Conservation (phyloP, 345 rosid species). For the Salix udensis region DNA sequence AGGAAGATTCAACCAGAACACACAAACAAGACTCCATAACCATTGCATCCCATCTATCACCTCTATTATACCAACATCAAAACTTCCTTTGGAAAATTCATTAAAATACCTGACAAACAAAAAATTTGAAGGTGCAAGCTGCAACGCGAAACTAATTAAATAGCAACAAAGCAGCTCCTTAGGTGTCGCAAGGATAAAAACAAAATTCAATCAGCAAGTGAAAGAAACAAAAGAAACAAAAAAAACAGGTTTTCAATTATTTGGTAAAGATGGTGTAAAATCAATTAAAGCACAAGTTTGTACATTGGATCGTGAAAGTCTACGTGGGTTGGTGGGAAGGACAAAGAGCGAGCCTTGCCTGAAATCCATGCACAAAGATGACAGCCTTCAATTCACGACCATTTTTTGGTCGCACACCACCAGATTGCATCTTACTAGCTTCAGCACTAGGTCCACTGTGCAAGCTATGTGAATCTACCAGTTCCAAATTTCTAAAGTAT, state of each 20-base stretch:
- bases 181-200: not conserved
- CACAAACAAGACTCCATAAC: not conserved
- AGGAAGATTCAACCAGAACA: not conserved
- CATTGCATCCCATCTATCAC: not conserved
- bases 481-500: conserved; percentile 60
- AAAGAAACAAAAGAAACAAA: not conserved
- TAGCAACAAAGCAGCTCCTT: not conserved
- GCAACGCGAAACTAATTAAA: not conserved
- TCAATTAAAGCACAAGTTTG: not conserved
- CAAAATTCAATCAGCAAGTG: not conserved
- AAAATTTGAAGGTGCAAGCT: not conserved
- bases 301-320: not conserved
- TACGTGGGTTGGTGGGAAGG: not conserved
- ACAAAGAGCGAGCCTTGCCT: conserved; percentile 46
- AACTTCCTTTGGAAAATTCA: not conserved
- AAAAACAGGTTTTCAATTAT: not conserved
- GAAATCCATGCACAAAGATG: conserved; percentile 93
- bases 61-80: not conserved
- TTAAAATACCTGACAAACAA: not conserved
- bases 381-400: conserved; percentile 64
- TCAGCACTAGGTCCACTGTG: conserved; percentile 20
- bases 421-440: conserved; percentile 31
- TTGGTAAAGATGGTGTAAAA: not conserved
- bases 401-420: conserved; percentile 26
- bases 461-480: conserved; percentile 36